A percentile compares a stretch with the other conserved stretches of the same genome.
phyloP scores from a whole-genome alignment of 148 eudicot genomes.

The Rheum nobile region DNA sequence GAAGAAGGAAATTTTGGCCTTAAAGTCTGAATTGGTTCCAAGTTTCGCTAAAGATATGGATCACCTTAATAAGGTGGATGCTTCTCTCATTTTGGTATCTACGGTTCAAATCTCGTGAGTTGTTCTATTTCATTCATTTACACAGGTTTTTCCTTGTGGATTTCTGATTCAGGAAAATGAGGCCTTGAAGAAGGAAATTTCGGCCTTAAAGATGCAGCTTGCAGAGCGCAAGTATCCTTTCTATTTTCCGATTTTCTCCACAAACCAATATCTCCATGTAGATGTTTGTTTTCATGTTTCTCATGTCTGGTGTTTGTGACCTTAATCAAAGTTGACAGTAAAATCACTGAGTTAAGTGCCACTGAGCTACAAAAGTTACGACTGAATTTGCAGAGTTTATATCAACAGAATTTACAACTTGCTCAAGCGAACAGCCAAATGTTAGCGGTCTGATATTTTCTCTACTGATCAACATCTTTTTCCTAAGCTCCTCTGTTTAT shows the following conservation, averaged over 20 bases:
- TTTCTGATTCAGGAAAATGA: constrained; percentile 11
- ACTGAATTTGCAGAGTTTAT: constrained; percentile 39
- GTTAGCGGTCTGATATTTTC: constrained; percentile 30
- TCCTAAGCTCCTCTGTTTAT: neutral
- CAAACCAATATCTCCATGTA: too few relatives aligned
- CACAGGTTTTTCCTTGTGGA: neutral
- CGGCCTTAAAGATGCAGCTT: constrained; percentile 10
- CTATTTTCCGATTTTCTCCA: neutral
- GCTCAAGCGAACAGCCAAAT: constrained; percentile 48
- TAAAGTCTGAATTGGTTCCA: constrained; percentile 1
- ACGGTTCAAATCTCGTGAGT: neutral
- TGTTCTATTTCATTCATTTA: neutral
- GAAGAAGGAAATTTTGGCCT: constrained; percentile 9
- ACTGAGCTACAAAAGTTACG: constrained; percentile 33
- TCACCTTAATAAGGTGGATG: constrained; percentile 9
- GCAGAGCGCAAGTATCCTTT: constrained; percentile 17
- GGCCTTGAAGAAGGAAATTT: constrained; percentile 10
- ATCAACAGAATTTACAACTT: constrained; percentile 49
- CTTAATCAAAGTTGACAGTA: constrained; percentile 17
- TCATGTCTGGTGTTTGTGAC: neutral
- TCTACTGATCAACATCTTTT: neutral
- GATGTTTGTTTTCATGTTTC: neutral
- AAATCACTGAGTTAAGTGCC: constrained; percentile 42
- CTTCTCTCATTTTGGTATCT: neutral
- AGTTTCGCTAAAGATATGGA: neutral